These are phyloP conservation scores for Diaporthe ampelina DNA, from an alignment of 2,329 filamentous ascomycete genomes.

Conservation along the genomic window DNA sequence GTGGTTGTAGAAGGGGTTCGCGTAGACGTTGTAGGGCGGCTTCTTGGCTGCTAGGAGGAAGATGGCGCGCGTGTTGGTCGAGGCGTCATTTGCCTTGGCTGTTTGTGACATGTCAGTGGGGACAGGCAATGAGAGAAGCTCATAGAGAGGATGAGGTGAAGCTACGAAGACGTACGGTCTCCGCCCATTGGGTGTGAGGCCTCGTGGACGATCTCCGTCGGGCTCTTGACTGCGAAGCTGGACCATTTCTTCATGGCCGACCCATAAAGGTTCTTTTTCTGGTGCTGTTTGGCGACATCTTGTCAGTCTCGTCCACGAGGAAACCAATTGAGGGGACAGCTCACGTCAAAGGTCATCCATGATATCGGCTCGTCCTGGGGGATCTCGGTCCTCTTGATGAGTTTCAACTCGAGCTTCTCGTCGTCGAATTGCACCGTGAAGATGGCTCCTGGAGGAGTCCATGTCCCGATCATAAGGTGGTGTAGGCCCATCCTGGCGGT, in stretches of 20 bases:
- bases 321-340: constrained; percentile 46
- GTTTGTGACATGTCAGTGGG: constrained; percentile 55
- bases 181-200: constrained; percentile 82
- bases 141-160: constrained; percentile 39
- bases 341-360: constrained; percentile 92
- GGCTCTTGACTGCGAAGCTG: constrained; percentile 81
- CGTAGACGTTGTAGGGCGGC: constrained; percentile 86
- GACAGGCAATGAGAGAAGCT: neutral
- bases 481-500: constrained; percentile 77
- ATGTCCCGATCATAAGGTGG: constrained; percentile 92
- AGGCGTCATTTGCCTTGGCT: constrained; percentile 73
- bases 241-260: constrained; percentile 96
- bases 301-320: neutral
- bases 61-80: constrained; percentile 89
- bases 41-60: constrained; percentile 86
- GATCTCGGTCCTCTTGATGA: constrained; percentile 86
- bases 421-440: constrained; percentile 92
- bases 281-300: constrained; percentile 67
- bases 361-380: constrained; percentile 89
- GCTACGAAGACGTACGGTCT: constrained; percentile 72
- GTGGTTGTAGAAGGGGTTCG: constrained; percentile 90
- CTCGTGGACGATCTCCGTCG: constrained; percentile 82
- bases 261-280: constrained; percentile 87
- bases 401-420: constrained; percentile 78
- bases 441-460: constrained; percentile 90